Evolutionary conservation across 1,139 yeast genomes (phyloP), one percentile per base, ranked within the genome.

Genomic region (Yamadazyma friedrichii): DNA sequence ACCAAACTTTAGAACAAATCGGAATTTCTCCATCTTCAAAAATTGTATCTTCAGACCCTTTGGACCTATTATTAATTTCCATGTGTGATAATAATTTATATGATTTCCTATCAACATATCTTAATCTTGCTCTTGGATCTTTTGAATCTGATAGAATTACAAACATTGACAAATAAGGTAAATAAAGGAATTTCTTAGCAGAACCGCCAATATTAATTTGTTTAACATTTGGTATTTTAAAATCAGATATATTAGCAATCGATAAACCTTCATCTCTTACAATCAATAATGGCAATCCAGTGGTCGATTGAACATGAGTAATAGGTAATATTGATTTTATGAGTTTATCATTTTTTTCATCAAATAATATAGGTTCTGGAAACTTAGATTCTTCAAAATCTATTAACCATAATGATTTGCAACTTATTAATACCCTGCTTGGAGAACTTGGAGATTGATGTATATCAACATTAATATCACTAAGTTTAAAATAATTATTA

Each of bases 241-340:
- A 66, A 0, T 63, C 52, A 31, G 46, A 58, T 1, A 77, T 44
- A 2, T 59, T 53, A 0, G 72, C 59, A 2, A 70, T 44, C 25
- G 69, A 62, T 15, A 80, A 56, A 0, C 83, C 84, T 47, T 78
- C 81, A 38, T 74, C 80, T 43, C 82, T 58, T 2, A 76, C 54
- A 9, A 74, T 55, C 2, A 47, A n/a, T 12, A 48, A 16, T 9
- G 37, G 28, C 9, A 29, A 4, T 10, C 35, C 38, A 15, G 47
- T 41, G 2, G n/a, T 31, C 15, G 28, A 22, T 11, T 16, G 6
- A 11, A 16, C 4, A 12, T 25, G 11, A 32, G 44, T 35, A 15
- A 54, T 16, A 33, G 54, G 54, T 25, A 59, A 42, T 40, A 52
- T 41, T 42, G 49, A 31, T 37, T 27, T 46, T 15, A 58, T 46